Percentiles rank a stretch among this genome's conserved stretches.
These are phyloP conservation scores for Calonectria pteridis DNA, from an alignment of 2,329 filamentous ascomycete genomes.

Conservation along the genomic window DNA sequence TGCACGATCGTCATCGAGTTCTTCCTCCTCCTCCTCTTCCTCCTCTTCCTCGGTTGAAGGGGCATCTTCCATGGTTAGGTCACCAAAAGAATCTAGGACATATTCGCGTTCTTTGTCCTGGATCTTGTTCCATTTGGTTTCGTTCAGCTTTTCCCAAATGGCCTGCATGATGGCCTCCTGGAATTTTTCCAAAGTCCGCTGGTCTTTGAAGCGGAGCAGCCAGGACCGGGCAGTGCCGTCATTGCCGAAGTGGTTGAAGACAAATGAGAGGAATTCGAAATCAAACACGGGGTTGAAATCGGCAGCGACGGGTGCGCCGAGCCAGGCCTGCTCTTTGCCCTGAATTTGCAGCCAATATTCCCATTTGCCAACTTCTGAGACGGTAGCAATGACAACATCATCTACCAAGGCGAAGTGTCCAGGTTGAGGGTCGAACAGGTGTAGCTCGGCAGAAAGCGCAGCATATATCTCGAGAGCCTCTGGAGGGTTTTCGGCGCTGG, in stretches of 20 bases:
- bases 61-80: slow-evolving; percentile 90
- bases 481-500: slow-evolving; percentile 62
- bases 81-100: slow-evolving; percentile 94
- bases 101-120: slow-evolving; percentile 96
- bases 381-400: slow-evolving; percentile 78
- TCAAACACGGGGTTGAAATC: slow-evolving; percentile 99
- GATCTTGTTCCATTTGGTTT: slow-evolving; percentile 92
- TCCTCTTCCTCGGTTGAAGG: slow-evolving; percentile 59
- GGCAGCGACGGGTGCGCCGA: slow-evolving; percentile 85
- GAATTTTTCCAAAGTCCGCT: slow-evolving; percentile 83
- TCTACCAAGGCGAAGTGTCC: slow-evolving; percentile 89
- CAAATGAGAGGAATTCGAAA: slow-evolving; percentile 98
- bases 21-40: slow-evolving; percentile 66
- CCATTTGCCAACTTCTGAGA: slow-evolving; percentile 91
- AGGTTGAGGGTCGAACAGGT: slow-evolving; percentile 91
- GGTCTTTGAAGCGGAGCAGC: slow-evolving; percentile 92
- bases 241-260: slow-evolving; percentile 95
- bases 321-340: slow-evolving; percentile 82
- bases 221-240: slow-evolving; percentile 95
- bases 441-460: slow-evolving; percentile 84
- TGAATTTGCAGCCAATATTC: slow-evolving; percentile 94
- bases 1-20: slow-evolving; percentile 72
- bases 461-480: slow-evolving; percentile 79
- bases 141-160: slow-evolving; percentile 95
- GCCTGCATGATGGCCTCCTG: slow-evolving; percentile 96